These are phyloP conservation scores for Filobasidium wieringae DNA, from an alignment of 768 basidiomycete genomes.

Conservation along the genomic window DNA sequence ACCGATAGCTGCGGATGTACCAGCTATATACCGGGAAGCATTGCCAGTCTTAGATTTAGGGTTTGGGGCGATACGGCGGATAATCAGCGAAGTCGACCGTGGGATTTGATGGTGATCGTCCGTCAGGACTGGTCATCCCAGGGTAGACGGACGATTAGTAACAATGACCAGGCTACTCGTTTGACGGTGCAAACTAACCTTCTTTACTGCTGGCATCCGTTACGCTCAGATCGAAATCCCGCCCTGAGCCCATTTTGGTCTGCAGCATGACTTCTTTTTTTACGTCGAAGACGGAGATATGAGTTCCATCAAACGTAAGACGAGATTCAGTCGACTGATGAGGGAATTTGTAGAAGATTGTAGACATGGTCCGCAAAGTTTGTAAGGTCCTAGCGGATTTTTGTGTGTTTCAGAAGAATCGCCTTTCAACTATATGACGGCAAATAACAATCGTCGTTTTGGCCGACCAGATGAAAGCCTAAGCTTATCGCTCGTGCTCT, in stretches of 20 bases:
- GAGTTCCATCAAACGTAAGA: conserved; percentile 95
- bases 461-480: no score
- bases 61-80: conserved; percentile 70
- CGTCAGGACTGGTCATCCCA: conserved; percentile 55
- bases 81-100: conserved; percentile 84
- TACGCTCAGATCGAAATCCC: conserved; percentile 87
- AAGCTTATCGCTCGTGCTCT: no score
- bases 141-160: not conserved
- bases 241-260: conserved; percentile 78
- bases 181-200: conserved; percentile 46
- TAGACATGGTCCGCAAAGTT: conserved; percentile 45
- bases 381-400: not conserved
- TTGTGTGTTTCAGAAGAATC: no score
- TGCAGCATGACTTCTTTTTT: conserved; percentile 96
- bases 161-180: not conserved
- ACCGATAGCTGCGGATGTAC: conserved; percentile 22
- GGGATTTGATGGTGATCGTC: conserved; percentile 88
- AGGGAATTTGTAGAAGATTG: conserved; percentile 96
- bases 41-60: conserved; percentile 37
- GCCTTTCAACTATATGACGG: no score
- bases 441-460: no score
- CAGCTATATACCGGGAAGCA: conserved; percentile 40
- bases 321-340: conserved; percentile 88
- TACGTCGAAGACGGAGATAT: conserved; percentile 96
- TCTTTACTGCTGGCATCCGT: conserved; percentile 76